Evolutionary conservation across 2,329 filamentous ascomycete species (phyloP).

Genomic region (Decorospora gaudefroyi): DNA sequence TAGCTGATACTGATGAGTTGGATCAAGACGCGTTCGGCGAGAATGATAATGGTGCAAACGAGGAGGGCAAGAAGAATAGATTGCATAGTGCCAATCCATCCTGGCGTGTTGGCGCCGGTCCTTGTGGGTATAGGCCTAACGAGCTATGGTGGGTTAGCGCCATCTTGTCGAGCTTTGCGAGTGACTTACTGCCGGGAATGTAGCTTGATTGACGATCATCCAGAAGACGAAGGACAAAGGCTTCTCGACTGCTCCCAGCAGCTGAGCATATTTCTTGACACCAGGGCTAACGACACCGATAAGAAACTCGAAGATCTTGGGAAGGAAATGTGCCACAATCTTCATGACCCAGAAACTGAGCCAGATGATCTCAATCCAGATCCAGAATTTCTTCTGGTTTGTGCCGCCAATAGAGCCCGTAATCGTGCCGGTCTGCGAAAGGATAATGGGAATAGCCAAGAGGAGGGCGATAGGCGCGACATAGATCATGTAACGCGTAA

Average conservation of each 20-base stretch:
- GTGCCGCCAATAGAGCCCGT: constrained; percentile 58
- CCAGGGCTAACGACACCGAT: constrained; percentile 67
- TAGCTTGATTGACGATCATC: constrained; percentile 63
- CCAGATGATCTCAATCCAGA: constrained; percentile 69
- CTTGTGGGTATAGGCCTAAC: constrained; percentile 19
- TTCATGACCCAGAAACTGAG: constrained; percentile 66
- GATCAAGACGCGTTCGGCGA: constrained; percentile 77
- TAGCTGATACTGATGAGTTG: constrained; percentile 85
- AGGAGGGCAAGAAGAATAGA: constrained; percentile 69
- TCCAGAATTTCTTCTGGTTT: constrained; percentile 64
- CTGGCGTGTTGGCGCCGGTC: constrained; percentile 7
- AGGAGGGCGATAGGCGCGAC: constrained; percentile 61
- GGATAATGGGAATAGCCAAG: constrained; percentile 66
- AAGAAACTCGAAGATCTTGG: constrained; percentile 63
- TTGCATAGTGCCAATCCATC: constrained; percentile 62
- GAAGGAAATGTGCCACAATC: constrained; percentile 62
- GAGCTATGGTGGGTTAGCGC: constrained; percentile 8
- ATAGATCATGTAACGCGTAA: constrained; percentile 67
- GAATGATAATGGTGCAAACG: constrained; percentile 69
- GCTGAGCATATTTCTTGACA: constrained; percentile 65
- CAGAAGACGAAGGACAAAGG: constrained; percentile 65
- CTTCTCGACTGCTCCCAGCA: constrained; percentile 63
- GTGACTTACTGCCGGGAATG: constrained; percentile 55
- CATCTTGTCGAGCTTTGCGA: not conserved
- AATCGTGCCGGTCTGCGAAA: constrained; percentile 57